Evolutionary conservation across 1,284 basidiomycete genomes (phyloP).

Genomic region (Leccinum fuscescens): DNA sequence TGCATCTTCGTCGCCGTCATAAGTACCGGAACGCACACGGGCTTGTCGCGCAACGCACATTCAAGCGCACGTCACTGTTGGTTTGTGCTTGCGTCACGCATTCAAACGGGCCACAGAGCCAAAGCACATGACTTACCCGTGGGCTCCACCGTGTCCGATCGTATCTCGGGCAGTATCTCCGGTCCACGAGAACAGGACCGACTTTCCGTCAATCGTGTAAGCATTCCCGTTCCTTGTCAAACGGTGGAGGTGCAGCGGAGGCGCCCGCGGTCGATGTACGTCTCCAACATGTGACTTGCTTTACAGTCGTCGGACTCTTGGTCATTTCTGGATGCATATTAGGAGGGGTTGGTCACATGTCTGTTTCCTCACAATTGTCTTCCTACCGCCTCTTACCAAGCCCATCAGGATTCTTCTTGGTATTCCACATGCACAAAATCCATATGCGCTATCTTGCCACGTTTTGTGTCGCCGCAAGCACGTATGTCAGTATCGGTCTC

Average conservation of each 20-base stretch:
- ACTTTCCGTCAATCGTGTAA: not conserved
- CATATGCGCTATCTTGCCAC: slow-evolving; percentile 65
- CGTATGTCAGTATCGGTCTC: slow-evolving; percentile 65
- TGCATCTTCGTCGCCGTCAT: not conserved
- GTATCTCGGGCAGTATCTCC: slow-evolving; percentile 11
- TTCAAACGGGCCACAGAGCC: not conserved
- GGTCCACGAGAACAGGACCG: not conserved
- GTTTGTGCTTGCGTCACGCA: not conserved
- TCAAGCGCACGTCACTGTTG: not conserved
- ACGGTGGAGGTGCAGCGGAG: not conserved
- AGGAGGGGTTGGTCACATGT: slow-evolving; percentile 61
- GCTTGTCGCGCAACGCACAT: not conserved
- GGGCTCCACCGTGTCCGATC: not conserved
- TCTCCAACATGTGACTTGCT: not conserved
- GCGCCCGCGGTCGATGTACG: not conserved
- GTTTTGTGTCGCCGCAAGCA: slow-evolving; percentile 69
- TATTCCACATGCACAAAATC: slow-evolving; percentile 36
- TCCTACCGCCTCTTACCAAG: too few relatives aligned
- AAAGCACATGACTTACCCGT: slow-evolving; percentile 1
- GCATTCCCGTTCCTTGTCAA: not conserved
- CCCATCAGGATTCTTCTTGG: slow-evolving; percentile 13
- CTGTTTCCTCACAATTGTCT: slow-evolving; percentile 3
- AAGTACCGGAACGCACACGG: not conserved
- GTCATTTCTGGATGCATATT: slow-evolving; percentile 50
- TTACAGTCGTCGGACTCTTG: slow-evolving; percentile 57